phyloP scores from a whole-genome alignment of 345 rosid species.

The Bruguiera sexangula region DNA sequence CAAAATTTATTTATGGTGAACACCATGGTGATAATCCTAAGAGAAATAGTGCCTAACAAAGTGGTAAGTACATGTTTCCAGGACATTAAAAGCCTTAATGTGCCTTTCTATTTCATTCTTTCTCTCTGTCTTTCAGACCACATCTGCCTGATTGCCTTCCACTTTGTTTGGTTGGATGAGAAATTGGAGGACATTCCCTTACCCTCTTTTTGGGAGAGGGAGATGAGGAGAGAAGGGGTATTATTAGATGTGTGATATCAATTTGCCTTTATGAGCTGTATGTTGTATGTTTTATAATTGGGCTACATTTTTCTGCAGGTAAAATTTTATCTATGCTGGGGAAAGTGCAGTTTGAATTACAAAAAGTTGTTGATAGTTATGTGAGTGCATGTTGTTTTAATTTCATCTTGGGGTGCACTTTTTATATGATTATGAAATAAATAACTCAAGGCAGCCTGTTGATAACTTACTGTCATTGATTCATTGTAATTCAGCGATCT shows the following conservation, averaged over 20 bases:
- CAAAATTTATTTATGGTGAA: too few species aligned
- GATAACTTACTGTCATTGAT: constrained; percentile 13
- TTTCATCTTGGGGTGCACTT: constrained; percentile 3
- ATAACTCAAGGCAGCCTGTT: not conserved
- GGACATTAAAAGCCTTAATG: too few species aligned
- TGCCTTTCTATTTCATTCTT: too few species aligned
- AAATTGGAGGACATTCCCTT: too few species aligned
- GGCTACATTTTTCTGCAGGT: constrained; percentile 46
- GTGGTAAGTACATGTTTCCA: too few species aligned
- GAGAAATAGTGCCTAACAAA: too few species aligned
- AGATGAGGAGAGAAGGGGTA: not conserved
- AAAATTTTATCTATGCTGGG: constrained; percentile 68
- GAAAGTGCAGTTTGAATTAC: constrained; percentile 80
- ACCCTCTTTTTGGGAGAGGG: too few species aligned
- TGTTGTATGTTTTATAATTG: not conserved
- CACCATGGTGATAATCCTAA: too few species aligned
- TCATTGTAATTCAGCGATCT: constrained; percentile 55
- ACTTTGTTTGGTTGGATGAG: too few species aligned
- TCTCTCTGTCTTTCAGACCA: too few species aligned
- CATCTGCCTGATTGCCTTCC: too few species aligned
- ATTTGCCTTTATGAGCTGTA: not conserved
- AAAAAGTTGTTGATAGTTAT: constrained; percentile 78
- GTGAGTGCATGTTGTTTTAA: constrained; percentile 49
- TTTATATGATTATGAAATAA: not conserved
- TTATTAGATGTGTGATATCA: not conserved